phyloP scores from a whole-genome alignment of 2,329 filamentous ascomycete genomes.

The Hymenoscyphus scutula region DNA sequence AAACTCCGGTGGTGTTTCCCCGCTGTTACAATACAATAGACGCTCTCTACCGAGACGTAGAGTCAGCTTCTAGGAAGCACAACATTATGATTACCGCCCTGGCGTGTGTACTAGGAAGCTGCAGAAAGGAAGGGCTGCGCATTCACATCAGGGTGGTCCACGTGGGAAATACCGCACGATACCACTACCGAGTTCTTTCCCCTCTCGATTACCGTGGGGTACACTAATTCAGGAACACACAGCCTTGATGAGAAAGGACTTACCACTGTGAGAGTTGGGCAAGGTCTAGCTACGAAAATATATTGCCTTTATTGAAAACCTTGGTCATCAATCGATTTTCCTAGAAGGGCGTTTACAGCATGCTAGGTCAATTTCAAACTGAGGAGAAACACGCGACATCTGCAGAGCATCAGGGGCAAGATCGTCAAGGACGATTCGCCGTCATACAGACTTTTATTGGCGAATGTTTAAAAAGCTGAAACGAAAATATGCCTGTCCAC shows the following conservation, averaged over 20 bases:
- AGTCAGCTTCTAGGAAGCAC: background rate
- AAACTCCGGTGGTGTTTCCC: background rate
- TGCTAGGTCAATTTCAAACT: slow-evolving; percentile 2
- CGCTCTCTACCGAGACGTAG: slow-evolving; percentile 4
- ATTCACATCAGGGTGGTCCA: background rate
- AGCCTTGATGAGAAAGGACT: slow-evolving; percentile 1
- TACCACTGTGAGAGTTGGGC: background rate
- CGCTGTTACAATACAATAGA: slow-evolving; percentile 6
- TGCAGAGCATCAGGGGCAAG: slow-evolving; percentile 6
- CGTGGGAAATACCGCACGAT: background rate
- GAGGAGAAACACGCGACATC: slow-evolving; percentile 1
- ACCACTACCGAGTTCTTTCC: background rate
- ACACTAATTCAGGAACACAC: background rate
- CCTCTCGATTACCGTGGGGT: background rate
- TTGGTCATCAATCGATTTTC: background rate
- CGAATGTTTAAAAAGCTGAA: background rate
- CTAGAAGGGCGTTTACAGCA: background rate
- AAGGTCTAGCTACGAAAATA: background rate
- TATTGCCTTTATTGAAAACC: background rate
- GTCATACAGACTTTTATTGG: slow-evolving; percentile 3
- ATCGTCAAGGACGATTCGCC: slow-evolving; percentile 2
- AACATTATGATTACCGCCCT: background rate
- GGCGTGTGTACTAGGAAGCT: slow-evolving; percentile 4
- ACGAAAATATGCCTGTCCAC: background rate
- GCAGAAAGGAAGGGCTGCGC: slow-evolving; percentile 8